Evolutionary conservation across 345 rosid species (phyloP), one percentile per base, ranked within the genome.

Genomic region (Aquilaria malaccensis): DNA sequence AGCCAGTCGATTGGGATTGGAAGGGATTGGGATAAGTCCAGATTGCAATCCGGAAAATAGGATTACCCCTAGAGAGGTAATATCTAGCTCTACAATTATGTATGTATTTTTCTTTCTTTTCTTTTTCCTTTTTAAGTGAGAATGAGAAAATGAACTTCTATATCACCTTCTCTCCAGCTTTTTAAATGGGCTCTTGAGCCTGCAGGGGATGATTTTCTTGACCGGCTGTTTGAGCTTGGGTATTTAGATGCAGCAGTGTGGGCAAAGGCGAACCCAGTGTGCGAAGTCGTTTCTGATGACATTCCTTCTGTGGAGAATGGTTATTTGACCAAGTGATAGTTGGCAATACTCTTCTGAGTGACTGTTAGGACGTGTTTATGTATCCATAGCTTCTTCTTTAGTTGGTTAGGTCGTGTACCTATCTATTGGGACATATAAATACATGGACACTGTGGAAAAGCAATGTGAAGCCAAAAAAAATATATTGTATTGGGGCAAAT

Each of bases 171-270:
- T 2, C 55, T 57, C 30, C 80, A 94, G 99, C 84, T 94, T 72
- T 73, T 94, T 73, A 88, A 78, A 50, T 94, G 96, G 99, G 95
- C 99, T 45, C 72, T 94, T 55, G 93, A 86, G 82, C 99, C 97
- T 54, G 96, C 97, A 54, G 86, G 65, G 64, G 97, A 90, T 72
- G 68, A 65, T 5, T 60, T 90, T 45, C 85, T 94, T 37, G 97
- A 88, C 59, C 61, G 64, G 54, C 83, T 94, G 58, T 94, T 90
- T 64, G 89, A 94, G 76, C 68, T 78, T 0, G 99, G 99, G 59
- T 88, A 86, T 62, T 63, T 68, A 11, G 96, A 94, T 69, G 97
- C 96, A n/a, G 86, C 82, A 0, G 82, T 67, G 22, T 94, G 97
- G 97, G 88, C 89, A 10, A 75, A 72, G 68, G 51, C 69, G 55